These are phyloP conservation scores for Citrus reticulata DNA, from an alignment of 345 rosid genomes.

Conservation along the genomic window DNA sequence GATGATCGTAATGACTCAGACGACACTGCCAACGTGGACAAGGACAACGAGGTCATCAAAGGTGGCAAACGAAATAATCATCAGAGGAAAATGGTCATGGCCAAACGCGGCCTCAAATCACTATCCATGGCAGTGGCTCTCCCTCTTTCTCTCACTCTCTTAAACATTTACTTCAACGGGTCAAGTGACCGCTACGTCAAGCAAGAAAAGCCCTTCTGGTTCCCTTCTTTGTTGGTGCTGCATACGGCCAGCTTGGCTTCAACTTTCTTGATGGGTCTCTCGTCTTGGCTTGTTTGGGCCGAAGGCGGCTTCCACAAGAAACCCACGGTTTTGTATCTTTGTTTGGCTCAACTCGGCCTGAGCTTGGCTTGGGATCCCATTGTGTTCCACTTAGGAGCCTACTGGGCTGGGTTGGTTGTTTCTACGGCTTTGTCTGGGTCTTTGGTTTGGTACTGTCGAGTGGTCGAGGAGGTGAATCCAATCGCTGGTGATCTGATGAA, in stretches of 20 bases:
- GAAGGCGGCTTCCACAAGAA: constrained; percentile 76
- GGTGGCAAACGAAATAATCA: constrained; percentile 20
- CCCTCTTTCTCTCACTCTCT: constrained; percentile 57
- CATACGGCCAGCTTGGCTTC: constrained; percentile 46
- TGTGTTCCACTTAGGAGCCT: constrained; percentile 44
- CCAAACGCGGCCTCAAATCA: constrained; percentile 67
- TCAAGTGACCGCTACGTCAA: constrained; percentile 15
- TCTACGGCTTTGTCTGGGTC: constrained; percentile 41
- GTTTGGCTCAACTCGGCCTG: constrained; percentile 50
- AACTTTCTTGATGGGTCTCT: constrained; percentile 61
- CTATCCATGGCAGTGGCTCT: constrained; percentile 53
- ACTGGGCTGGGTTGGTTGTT: constrained; percentile 43
- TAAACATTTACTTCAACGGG: constrained; percentile 50
- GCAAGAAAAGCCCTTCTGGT: constrained; percentile 40
- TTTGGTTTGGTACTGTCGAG: constrained; percentile 52
- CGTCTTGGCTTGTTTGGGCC: constrained; percentile 94
- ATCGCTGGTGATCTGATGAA: constrained; percentile 67
- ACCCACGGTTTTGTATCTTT: constrained; percentile 47
- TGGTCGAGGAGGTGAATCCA: constrained; percentile 52
- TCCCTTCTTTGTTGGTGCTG: constrained; percentile 64
- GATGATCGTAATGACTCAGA: constrained; percentile 19
- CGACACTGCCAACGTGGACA: constrained; percentile 11
- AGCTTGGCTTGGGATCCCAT: constrained; percentile 55
- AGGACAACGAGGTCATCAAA: background rate
- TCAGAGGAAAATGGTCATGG: constrained; percentile 46